phyloP scores from a whole-genome alignment of 2,329 filamentous ascomycete species.

The Neonectria punicea region DNA sequence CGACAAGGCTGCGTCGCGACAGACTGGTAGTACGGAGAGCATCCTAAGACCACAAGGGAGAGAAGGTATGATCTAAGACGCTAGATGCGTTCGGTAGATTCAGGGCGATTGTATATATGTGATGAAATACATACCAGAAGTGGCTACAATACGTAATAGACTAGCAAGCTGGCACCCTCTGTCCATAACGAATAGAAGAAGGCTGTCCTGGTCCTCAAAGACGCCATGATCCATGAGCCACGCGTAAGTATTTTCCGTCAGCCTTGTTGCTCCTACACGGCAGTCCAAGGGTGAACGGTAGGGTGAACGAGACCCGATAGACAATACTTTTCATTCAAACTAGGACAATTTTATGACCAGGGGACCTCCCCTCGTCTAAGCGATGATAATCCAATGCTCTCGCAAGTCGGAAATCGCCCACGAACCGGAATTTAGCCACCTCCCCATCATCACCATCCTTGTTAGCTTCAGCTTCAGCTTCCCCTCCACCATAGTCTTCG shows the following conservation, averaged over 20 bases:
- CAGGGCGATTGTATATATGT: neutral
- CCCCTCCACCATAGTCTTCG: too few species aligned
- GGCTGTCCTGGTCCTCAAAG: neutral
- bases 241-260: neutral
- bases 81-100: neutral
- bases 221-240: neutral
- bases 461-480: too few species aligned
- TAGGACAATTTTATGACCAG: too few species aligned
- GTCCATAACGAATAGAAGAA: neutral
- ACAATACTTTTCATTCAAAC: too few species aligned
- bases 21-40: constrained; percentile 20
- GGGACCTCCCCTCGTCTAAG: too few species aligned
- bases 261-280: too few species aligned
- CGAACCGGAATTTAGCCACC: too few species aligned
- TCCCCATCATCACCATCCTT: too few species aligned
- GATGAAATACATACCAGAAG: neutral
- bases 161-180: neutral
- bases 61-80: neutral
- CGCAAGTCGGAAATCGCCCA: too few species aligned
- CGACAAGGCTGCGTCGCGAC: constrained; percentile 10
- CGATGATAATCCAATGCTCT: too few species aligned
- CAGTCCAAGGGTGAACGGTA: too few species aligned
- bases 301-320: too few species aligned
- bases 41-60: constrained; percentile 6
- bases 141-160: neutral